Evolutionary conservation across 108 stramenopile genomes (phyloP), one percentile per base, ranked within the genome.

Genomic region (Cyclotella cryptica): DNA sequence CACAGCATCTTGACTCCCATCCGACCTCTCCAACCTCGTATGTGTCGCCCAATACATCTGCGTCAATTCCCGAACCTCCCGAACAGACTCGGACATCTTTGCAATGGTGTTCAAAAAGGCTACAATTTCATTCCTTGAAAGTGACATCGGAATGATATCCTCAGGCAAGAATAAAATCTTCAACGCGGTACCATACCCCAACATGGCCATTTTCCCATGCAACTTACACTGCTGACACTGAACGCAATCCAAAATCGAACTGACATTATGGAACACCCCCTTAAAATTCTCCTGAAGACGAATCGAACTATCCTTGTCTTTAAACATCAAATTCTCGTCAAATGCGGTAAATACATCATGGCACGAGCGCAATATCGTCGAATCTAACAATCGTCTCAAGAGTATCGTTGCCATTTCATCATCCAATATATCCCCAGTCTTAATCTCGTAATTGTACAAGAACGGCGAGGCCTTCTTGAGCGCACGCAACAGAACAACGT

Each of bases 211-310:
- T 78, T 97, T 97, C 12, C 96, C 98, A 66, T 96, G 95, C 28
- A 98, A 74, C 59, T 94, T 96, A 81, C 98, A 98, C 75, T 96
- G 94, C 67, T 98, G 95, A 80, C 98, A 98, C 74, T 96, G 94
- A 21, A 98, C 96, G 78, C 98, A 98, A 77, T 97, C 96, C 52
- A 98, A 72, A 57, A 97, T 96, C 22, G 86, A 83, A 18, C 85
- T 86, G 61, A 97, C 89, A 79, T 97, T 97, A 74, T 95, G 95
- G 84, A 98, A 98, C 42, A 93, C 92, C 0, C 88, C 92, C 80
- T 96, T 96, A 80, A 98, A 97, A 61, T 89, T 89, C 61, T 92
- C 83, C 78, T 93, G 92, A 46, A 98, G 72, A 2, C 62, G 47
- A 18, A 84, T 66, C 7, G 75, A 88, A 44, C 84, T 71, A 27